Evolutionary conservation across 2,329 filamentous ascomycete species (phyloP).

Genomic region (Cercospora sp.): DNA sequence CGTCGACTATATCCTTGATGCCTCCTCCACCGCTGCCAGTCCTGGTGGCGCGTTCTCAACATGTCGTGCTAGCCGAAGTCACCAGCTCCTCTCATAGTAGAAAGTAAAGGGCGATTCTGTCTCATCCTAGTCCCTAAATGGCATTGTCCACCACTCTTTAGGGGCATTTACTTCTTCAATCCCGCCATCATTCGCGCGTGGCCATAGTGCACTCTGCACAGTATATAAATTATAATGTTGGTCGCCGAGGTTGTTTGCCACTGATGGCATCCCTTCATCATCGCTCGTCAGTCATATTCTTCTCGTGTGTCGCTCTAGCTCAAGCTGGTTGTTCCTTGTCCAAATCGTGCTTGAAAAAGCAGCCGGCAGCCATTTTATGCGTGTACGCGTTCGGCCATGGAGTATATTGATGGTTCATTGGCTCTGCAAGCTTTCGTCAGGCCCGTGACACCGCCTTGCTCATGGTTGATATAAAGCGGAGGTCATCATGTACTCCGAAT

Average conservation of each 20-base stretch:
- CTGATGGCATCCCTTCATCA: conserved; percentile 6
- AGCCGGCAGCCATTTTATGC: conserved; percentile 24
- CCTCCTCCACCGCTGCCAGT: background rate
- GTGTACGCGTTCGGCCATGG: conserved; percentile 27
- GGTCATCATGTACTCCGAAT: conserved; percentile 33
- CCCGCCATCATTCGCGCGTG: background rate
- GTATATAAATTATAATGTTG: conserved; percentile 3
- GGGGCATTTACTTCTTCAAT: background rate
- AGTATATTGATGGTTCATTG: conserved; percentile 15
- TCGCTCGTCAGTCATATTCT: conserved; percentile 10
- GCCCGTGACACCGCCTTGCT: conserved; percentile 5
- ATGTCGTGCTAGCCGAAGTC: too few relatives aligned
- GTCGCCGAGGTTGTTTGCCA: conserved; percentile 3
- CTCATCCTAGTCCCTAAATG: conserved; percentile 3
- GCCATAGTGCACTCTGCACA: conserved; percentile 11
- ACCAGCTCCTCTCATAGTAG: background rate
- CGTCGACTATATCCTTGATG: background rate
- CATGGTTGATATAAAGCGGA: conserved; percentile 29
- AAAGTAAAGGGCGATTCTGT: background rate
- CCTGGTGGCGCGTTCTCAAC: background rate
- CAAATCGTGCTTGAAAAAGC: conserved; percentile 28
- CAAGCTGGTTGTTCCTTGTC: background rate
- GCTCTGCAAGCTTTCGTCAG: conserved; percentile 23
- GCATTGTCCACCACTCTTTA: conserved; percentile 14
- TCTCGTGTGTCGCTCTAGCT: background rate